phyloP scores from a whole-genome alignment of 176 grass and related monocot genomes.

The Chloris gayana region DNA sequence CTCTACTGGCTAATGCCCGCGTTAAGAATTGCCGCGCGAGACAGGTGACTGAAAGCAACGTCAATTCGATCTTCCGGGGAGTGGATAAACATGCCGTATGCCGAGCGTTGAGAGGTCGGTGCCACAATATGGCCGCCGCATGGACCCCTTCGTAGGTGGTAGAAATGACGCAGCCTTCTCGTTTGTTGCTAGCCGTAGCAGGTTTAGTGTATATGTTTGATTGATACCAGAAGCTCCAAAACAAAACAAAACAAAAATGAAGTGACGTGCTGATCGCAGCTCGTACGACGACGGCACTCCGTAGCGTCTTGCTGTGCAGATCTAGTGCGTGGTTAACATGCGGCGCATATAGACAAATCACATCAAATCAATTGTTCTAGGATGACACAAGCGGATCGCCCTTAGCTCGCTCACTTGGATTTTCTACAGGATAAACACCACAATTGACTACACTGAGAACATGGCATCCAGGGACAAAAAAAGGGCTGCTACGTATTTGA shows the following conservation, averaged over 20 bases:
- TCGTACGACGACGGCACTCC: neutral
- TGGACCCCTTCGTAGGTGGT: neutral
- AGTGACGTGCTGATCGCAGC: neutral
- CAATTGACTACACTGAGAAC: neutral
- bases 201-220: neutral
- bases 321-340: neutral
- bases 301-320: neutral
- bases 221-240: neutral
- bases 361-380: neutral
- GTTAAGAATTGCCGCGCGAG: conserved; percentile 21
- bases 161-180: neutral
- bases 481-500: neutral
- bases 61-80: neutral
- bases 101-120: neutral
- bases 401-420: neutral
- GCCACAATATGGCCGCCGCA: conserved; percentile 14
- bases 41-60: conserved; percentile 34
- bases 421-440: neutral
- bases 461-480: neutral
- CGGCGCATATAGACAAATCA: neutral
- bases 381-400: neutral
- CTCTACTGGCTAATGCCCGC: neutral
- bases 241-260: too few species aligned
- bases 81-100: conserved; percentile 36
- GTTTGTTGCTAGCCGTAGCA: neutral